These are phyloP conservation scores for Aspergillus homomorphus DNA, from an alignment of 495 filamentous ascomycete species.

Conservation along the genomic window DNA sequence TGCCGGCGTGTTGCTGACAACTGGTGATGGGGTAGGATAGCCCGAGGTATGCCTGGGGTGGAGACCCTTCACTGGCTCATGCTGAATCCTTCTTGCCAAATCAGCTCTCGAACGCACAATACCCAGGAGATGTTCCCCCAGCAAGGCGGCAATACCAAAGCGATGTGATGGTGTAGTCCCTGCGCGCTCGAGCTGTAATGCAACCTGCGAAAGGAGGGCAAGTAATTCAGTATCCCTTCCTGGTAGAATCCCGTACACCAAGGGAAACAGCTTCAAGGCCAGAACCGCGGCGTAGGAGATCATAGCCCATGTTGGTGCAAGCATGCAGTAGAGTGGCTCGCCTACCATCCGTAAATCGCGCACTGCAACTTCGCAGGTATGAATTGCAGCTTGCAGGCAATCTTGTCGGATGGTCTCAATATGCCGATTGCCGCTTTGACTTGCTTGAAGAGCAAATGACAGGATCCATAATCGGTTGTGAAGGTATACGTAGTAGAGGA, in stretches of 20 bases:
- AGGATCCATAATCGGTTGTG: slow-evolving; percentile 30
- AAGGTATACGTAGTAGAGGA: slow-evolving; percentile 25
- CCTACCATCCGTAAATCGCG: slow-evolving; percentile 21
- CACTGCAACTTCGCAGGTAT: slow-evolving; percentile 26
- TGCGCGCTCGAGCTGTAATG: slow-evolving; percentile 22
- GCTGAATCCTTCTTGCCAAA: not conserved
- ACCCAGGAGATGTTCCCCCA: slow-evolving; percentile 25
- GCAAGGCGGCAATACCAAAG: slow-evolving; percentile 27
- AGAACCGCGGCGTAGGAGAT: slow-evolving; percentile 28
- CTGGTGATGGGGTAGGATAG: not conserved
- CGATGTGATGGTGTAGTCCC: slow-evolving; percentile 26
- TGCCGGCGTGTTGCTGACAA: not conserved
- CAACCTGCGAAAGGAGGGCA: slow-evolving; percentile 22
- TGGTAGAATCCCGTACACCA: slow-evolving; percentile 11
- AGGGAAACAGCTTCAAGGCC: slow-evolving; percentile 22
- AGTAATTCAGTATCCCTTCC: slow-evolving; percentile 24
- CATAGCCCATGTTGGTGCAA: slow-evolving; percentile 35
- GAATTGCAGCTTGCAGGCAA: slow-evolving; percentile 37
- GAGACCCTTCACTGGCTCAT: not conserved
- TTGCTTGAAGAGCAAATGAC: slow-evolving; percentile 23
- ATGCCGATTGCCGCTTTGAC: slow-evolving; percentile 5
- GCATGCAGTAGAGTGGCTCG: slow-evolving; percentile 30
- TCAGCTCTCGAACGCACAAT: slow-evolving; percentile 19
- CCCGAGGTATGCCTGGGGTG: not conserved
- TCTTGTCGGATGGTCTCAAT: slow-evolving; percentile 46